Conservation (phyloP, 208 protist genomes). For the Trypanosoma platydactyli region DNA sequence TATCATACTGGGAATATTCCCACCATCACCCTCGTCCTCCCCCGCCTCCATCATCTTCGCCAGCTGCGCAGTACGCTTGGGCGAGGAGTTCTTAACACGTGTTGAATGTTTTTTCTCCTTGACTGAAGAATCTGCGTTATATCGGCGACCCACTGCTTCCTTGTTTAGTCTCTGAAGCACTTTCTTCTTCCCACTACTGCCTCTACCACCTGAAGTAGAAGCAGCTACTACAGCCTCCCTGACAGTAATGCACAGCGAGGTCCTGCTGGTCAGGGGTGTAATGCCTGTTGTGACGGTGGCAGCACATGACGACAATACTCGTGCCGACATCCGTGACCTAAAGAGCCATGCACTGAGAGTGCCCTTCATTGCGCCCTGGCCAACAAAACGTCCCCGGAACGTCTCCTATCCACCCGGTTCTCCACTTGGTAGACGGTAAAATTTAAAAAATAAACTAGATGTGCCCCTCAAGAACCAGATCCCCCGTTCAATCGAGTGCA, state of each 20-base stretch:
- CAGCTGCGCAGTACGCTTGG: neutral
- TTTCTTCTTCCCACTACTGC: neutral
- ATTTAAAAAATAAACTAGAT: too few relatives aligned
- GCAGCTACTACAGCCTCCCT: neutral
- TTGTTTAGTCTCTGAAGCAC: neutral
- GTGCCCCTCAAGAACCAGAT: too few relatives aligned
- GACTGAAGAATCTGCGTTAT: neutral
- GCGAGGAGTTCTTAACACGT: neutral
- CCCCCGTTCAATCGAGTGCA: too few relatives aligned
- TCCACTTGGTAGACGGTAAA: too few relatives aligned
- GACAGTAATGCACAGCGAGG: neutral
- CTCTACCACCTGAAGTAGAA: neutral
- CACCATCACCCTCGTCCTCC: neutral
- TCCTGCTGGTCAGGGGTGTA: too few relatives aligned
- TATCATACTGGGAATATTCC: neutral
- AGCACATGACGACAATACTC: neutral
- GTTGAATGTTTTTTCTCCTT: neutral
- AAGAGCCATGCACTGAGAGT: neutral
- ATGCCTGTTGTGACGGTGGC: neutral
- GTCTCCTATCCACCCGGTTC: too few relatives aligned
- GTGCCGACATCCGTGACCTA: neutral
- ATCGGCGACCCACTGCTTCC: neutral
- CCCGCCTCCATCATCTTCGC: slow-evolving; percentile 15
- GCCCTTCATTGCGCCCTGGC: slow-evolving; percentile 1
- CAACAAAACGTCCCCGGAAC: neutral